These are phyloP conservation scores for Mortierella claussenii DNA, from an alignment of 192 early-diverging fungal genomes.

Conservation along the genomic window DNA sequence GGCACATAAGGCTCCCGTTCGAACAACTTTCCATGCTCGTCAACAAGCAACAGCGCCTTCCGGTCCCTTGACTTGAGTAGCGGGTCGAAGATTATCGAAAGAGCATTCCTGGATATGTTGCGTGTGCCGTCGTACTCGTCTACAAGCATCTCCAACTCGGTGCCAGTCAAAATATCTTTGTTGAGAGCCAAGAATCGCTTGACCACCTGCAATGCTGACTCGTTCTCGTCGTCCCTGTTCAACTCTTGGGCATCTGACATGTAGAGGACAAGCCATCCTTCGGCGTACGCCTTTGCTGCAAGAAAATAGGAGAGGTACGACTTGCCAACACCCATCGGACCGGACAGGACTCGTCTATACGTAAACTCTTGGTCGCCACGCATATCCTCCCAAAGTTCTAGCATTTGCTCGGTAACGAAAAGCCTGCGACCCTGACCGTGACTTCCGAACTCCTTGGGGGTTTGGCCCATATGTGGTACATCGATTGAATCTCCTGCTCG, in stretches of 20 bases:
- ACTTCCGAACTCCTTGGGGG: slow-evolving; percentile 2
- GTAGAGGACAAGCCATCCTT: slow-evolving; percentile 20
- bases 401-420: slow-evolving; percentile 29
- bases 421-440: slow-evolving; percentile 4
- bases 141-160: slow-evolving; percentile 24
- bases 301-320: slow-evolving; percentile 22
- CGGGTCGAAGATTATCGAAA: not conserved
- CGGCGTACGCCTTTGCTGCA: slow-evolving; percentile 25
- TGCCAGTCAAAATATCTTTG: slow-evolving; percentile 42
- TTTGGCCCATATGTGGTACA: slow-evolving; percentile 2
- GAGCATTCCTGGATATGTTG: not conserved
- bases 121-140: not conserved
- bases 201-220: slow-evolving; percentile 5
- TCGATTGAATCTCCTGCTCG: not conserved
- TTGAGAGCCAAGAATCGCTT: slow-evolving; percentile 23
- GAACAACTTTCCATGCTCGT: slow-evolving; percentile 48
- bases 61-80: slow-evolving; percentile 9
- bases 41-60: slow-evolving; percentile 36
- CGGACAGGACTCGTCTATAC: slow-evolving; percentile 24
- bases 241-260: slow-evolving; percentile 32
- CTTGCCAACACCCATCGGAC: slow-evolving; percentile 29
- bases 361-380: slow-evolving; percentile 6
- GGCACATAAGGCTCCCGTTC: slow-evolving; percentile 18
- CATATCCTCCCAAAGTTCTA: slow-evolving; percentile 23
- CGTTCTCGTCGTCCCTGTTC: not conserved